A percentile compares a stretch with the other conserved stretches of the same genome.
phyloP scores from a whole-genome alignment of 2,329 filamentous ascomycete species.

The Cordyceps javanica region DNA sequence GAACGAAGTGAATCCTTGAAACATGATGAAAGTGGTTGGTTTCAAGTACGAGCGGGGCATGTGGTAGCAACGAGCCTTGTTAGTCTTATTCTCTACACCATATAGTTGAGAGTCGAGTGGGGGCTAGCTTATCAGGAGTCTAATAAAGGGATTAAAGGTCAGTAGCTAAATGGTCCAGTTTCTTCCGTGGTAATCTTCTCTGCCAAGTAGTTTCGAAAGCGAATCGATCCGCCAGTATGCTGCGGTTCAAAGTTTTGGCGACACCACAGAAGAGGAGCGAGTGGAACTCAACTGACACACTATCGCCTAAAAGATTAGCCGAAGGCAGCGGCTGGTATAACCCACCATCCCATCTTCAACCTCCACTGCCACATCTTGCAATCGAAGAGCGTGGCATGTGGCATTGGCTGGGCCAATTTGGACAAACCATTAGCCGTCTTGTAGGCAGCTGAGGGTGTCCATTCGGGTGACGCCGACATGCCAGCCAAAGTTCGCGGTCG shows the following conservation, averaged over 20 bases:
- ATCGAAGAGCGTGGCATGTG: too few species aligned
- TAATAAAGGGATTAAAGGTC: too few species aligned
- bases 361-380: neutral
- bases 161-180: too few species aligned
- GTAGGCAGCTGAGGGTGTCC: neutral
- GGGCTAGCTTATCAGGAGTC: too few species aligned
- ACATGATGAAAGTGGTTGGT: constrained; percentile 25
- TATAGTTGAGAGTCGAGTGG: too few species aligned
- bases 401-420: neutral
- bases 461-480: neutral
- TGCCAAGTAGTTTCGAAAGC: too few species aligned
- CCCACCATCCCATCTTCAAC: neutral
- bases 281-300: neutral
- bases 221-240: too few species aligned
- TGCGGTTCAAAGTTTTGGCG: neutral
- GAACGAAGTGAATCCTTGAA: constrained; percentile 33
- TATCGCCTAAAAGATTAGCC: constrained; percentile 2
- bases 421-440: neutral
- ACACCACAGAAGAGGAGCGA: neutral
- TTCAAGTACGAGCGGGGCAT: neutral
- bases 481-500: constrained; percentile 13
- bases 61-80: too few species aligned
- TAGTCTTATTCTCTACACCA: too few species aligned
- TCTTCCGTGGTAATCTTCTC: too few species aligned
- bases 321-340: neutral